Conservation (phyloP, 495 filamentous ascomycete genomes). For the Penicillium paxilli region DNA sequence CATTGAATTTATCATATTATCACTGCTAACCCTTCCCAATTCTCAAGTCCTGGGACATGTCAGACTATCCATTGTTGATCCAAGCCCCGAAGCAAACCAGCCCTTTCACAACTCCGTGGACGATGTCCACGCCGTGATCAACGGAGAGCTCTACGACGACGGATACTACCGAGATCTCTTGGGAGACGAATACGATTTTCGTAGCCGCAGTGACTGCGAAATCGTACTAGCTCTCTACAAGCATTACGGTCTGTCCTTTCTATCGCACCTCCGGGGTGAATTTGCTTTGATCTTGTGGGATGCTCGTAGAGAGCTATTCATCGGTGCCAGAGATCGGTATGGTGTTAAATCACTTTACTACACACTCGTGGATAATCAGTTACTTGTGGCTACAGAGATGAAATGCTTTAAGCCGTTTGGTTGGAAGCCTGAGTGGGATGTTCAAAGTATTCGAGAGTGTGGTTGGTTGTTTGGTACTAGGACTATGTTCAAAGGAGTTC, state of each 20-base stretch:
- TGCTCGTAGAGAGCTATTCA: conserved; percentile 23
- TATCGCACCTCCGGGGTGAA: conserved; percentile 49
- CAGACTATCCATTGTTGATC: conserved; percentile 53
- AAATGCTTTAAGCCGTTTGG: conserved; percentile 48
- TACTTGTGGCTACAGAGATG: conserved; percentile 44
- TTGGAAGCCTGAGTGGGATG: conserved; percentile 52
- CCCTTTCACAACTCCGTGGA: conserved; percentile 42
- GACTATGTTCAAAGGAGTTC: conserved; percentile 47
- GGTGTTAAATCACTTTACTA: conserved; percentile 48
- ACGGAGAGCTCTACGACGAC: conserved; percentile 55
- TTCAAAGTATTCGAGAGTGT: conserved; percentile 34
- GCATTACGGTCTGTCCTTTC: conserved; percentile 43
- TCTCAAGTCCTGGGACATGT: not conserved
- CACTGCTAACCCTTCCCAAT: too few relatives aligned
- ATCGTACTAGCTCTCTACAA: conserved; percentile 52
- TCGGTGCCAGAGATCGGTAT: conserved; percentile 31
- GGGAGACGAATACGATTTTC: conserved; percentile 43
- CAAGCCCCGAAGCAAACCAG: conserved; percentile 43
- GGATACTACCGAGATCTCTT: conserved; percentile 31
- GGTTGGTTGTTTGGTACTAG: conserved; percentile 37
- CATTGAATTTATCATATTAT: not conserved
- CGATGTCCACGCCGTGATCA: conserved; percentile 51
- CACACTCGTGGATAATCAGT: conserved; percentile 21
- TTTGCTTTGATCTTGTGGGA: conserved; percentile 54
- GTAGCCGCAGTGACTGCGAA: conserved; percentile 44